These are phyloP conservation scores for Themeda triandra DNA, from an alignment of 176 grass and related monocot genomes.

Conservation along the genomic window DNA sequence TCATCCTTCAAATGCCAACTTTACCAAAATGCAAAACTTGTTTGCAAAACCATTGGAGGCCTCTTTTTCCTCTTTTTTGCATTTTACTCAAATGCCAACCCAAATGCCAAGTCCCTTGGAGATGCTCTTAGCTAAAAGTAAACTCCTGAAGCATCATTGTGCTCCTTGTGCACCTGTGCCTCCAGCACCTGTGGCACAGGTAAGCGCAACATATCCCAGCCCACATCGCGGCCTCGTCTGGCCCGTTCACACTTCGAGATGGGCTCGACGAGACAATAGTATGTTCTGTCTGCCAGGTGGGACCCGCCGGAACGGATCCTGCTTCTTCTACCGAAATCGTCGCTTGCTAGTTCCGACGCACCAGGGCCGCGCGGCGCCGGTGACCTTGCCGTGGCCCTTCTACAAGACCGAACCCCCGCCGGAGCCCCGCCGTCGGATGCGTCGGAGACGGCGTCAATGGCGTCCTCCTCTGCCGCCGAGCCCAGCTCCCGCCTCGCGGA, in stretches of 20 bases:
- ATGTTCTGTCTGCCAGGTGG: conserved; percentile 13
- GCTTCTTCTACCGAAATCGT: conserved; percentile 31
- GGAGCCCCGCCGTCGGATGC: conserved; percentile 25
- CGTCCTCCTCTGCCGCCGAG: conserved; percentile 46
- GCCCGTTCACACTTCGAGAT: background rate
- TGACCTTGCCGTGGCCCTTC: background rate
- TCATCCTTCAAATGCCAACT: too few species aligned
- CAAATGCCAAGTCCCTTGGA: too few species aligned
- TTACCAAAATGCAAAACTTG: too few species aligned
- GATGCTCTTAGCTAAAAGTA: too few species aligned
- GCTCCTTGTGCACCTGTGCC: too few species aligned
- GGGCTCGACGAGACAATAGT: background rate
- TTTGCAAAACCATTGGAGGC: too few species aligned
- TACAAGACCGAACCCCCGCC: background rate
- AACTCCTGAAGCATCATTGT: too few species aligned
- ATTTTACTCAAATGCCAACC: too few species aligned
- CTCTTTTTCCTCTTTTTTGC: too few species aligned
- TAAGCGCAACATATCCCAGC: background rate
- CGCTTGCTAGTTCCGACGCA: background rate
- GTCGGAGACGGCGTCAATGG: conserved; percentile 33
- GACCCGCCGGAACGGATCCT: conserved; percentile 16
- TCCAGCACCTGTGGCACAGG: too few species aligned
- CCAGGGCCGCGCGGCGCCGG: conserved; percentile 14
- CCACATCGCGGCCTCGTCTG: background rate
- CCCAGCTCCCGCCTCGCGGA: conserved; percentile 42